Evolutionary conservation across 1,139 yeast genomes (phyloP), one percentile per base, ranked within the genome.

Genomic region (Taphrina flavorubra): DNA sequence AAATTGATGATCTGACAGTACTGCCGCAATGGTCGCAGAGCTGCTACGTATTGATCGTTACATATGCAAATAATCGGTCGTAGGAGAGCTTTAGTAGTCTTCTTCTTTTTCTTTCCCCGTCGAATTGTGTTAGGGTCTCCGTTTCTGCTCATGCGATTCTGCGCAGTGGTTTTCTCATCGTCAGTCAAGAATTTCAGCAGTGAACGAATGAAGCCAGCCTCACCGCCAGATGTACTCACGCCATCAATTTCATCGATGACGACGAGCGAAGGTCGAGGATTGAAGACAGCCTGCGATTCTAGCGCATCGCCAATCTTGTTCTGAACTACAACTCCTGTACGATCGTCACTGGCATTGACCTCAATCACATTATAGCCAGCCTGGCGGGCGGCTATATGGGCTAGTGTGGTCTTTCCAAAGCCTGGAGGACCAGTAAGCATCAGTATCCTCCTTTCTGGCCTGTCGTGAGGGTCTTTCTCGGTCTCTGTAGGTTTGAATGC

Each of bases 31-130:
- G 85, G 86, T 68, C 92, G 95, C 79, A 94, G 81, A 5, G 90
- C 84, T 4, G 85, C 83, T 0, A 90, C 84, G 76, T 89, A 92
- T 0, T 88, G 83, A 75, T 94, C 97, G 77, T 94, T 94, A 76
- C 98, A 96, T 69, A 94, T 86, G 63, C 97, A 94, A 68, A 94
- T 90, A 25, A 94, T 91, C 0, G 99, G 99, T 72, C 99, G 82
- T 73, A 84, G 81, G 60, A 92, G 78, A 4, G 87, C 78, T 55
- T 81, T 82, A 71, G 74, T 76, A 76, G 74, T 64, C 34, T 71
- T 69, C 55, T 74, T 77, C 34, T 71, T 69, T 53, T 74, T 77
- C 73, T 76, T 74, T 70, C 77, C 72, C 53, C 73, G 74, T 68
- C 73, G 71, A 68, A 73, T 72, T 42, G 61, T 72, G 8, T 70